Evolutionary conservation across 805 yeast genomes (phyloP), one percentile per base, ranked within the genome.

Genomic region (Hagleromyces aurorensis): DNA sequence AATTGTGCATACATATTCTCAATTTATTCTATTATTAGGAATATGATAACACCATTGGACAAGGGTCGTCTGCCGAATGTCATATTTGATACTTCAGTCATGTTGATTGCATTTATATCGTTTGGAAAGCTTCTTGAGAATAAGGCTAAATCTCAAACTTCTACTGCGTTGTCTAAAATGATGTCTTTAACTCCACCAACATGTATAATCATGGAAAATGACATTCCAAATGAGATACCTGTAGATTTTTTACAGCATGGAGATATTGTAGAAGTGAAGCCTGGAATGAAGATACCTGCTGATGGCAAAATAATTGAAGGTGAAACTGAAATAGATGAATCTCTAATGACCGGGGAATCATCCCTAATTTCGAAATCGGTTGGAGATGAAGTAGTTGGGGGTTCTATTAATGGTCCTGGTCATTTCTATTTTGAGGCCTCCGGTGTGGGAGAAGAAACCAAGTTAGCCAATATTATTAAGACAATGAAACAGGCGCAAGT

Each of bases 121-220:
- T 61, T 86, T 25, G 99, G 99, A 3, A 89, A 91, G 58, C 81
- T 83, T 70, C 62, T 87, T 13, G 99, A 91, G 50, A 83, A 82
- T 55, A 75, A 70, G 40, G 97, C 98, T 2, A 85, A 91, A 50
- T 94, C 97, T 4, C 84, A 82, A 36, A 91, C 97, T 0, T 83
- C 96, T 0, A 71, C 83, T 3, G 94, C 97, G 0, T 65, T 91
- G 22, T 79, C 96, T 0, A 74, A 76, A 41, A 65, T 91, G 24
- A 66, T 93, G 25, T 76, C 87, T 2, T 61, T 91, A 32, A 70
- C 94, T 1, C 96, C 98, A 2, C 67, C 83, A 1, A 64, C 68
- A 3, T 87, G 96, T 42, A 59, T 68, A 0, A 74, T 87, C 15
- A 60, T 82, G 6, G 69, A 67, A 20, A 16, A 28, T 13, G 68